Percentiles rank a stretch among this genome's conserved stretches.
Evolutionary conservation across 768 basidiomycete species (phyloP).

Genomic region (Lanmaoa pseudosensibilis): DNA sequence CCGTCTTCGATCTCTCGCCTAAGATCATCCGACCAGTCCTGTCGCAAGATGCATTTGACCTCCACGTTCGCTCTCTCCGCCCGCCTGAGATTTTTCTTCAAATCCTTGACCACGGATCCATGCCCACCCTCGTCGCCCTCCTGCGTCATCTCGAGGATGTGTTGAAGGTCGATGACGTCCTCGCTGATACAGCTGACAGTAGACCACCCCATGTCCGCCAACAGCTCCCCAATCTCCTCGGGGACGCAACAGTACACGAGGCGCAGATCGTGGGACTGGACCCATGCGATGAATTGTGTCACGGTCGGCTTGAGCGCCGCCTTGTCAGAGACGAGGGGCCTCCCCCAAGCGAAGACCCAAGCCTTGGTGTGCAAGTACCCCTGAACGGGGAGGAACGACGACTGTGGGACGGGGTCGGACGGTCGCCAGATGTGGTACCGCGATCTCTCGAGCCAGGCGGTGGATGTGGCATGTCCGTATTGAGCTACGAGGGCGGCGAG

Average conservation of each 20-base stretch:
- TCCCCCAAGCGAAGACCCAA: conserved; percentile 64
- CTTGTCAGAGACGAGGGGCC: conserved; percentile 52
- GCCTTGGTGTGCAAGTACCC: conserved; percentile 56
- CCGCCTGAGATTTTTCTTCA: conserved; percentile 60
- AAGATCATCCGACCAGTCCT: conserved; percentile 44
- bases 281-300: conserved; percentile 47
- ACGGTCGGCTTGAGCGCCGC: conserved; percentile 35
- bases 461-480: conserved; percentile 68
- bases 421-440: conserved; percentile 51
- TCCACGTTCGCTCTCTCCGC: conserved; percentile 56
- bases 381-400: conserved; percentile 49
- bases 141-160: conserved; percentile 41
- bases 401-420: conserved; percentile 23
- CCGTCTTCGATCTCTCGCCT: conserved; percentile 50
- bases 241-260: conserved; percentile 65
- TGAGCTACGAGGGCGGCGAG: conserved; percentile 57
- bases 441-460: conserved; percentile 68
- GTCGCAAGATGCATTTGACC: conserved; percentile 43
- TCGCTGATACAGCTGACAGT: conserved; percentile 64
- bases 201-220: conserved; percentile 56
- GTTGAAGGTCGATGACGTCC: conserved; percentile 53
- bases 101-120: conserved; percentile 49
- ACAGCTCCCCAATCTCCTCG: conserved; percentile 48
- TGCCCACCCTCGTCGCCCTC: conserved; percentile 38
- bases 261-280: conserved; percentile 44